phyloP scores from a whole-genome alignment of 1,284 basidiomycete species.

The Trichosporon ovoides region DNA sequence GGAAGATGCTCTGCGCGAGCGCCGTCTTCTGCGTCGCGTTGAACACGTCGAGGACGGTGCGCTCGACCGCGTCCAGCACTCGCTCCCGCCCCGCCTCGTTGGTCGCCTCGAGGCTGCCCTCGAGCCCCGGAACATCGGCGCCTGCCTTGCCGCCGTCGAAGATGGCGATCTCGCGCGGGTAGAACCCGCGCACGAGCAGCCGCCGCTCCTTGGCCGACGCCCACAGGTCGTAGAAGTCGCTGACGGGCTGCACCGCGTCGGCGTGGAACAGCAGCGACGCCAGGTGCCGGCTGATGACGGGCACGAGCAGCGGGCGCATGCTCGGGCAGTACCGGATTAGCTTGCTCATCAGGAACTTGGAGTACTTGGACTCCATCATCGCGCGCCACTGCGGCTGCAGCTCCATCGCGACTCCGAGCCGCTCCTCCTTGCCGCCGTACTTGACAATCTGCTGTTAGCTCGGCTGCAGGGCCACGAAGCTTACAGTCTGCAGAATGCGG shows the following conservation, averaged over 20 bases:
- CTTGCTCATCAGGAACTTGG: conserved; percentile 83
- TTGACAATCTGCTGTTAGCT: conserved; percentile 58
- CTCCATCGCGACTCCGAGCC: conserved; percentile 72
- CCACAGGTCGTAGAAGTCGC: conserved; percentile 80
- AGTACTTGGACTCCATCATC: conserved; percentile 78
- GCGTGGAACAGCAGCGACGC: conserved; percentile 71
- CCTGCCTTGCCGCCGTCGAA: conserved; percentile 62
- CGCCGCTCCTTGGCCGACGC: conserved; percentile 74
- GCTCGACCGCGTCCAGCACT: conserved; percentile 63
- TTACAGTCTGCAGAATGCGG: conserved; percentile 71
- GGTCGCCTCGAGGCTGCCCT: conserved; percentile 61
- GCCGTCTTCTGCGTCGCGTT: conserved; percentile 85
- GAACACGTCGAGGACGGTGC: conserved; percentile 73
- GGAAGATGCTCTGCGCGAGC: conserved; percentile 74
- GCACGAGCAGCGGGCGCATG: conserved; percentile 61
- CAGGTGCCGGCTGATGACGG: conserved; percentile 68
- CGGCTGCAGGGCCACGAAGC: conserved; percentile 13
- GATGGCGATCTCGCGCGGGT: conserved; percentile 74
- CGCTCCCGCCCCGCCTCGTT: conserved; percentile 62
- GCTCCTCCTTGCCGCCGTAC: conserved; percentile 68
- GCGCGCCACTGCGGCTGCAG: conserved; percentile 71
- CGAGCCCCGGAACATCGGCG: conserved; percentile 53
- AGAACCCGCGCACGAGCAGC: conserved; percentile 74
- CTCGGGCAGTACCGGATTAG: conserved; percentile 68
- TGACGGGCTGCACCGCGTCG: conserved; percentile 71